These are phyloP conservation scores for Ophiostoma australiae DNA, from an alignment of 2,329 filamentous ascomycete species.

Conservation along the genomic window DNA sequence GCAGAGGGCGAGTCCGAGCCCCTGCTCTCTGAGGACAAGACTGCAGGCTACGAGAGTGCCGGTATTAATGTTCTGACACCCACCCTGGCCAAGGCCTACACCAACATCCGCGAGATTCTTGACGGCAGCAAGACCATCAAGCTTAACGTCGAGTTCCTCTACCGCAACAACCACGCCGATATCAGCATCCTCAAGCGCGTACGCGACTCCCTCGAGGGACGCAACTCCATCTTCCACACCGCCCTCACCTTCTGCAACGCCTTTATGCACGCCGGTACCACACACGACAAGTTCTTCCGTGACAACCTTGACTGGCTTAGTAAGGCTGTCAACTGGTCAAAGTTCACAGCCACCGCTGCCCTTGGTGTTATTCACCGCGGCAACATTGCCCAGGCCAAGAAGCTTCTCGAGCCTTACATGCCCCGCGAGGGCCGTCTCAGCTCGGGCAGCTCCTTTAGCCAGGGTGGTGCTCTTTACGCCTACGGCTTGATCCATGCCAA, in stretches of 20 bases:
- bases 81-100: constrained; percentile 53
- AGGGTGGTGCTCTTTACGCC: constrained; percentile 91
- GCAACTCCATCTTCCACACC: constrained; percentile 98
- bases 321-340: constrained; percentile 99
- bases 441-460: constrained; percentile 85
- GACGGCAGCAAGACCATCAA: constrained; percentile 91
- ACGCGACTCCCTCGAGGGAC: constrained; percentile 86
- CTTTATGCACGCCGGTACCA: constrained; percentile 98
- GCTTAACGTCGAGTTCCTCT: constrained; percentile 87
- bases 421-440: constrained; percentile 70
- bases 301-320: constrained; percentile 97
- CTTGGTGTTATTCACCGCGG: constrained; percentile 94
- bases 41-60: constrained; percentile 36
- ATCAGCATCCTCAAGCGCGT: constrained; percentile 92
- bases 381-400: constrained; percentile 87
- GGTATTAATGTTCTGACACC: constrained; percentile 43
- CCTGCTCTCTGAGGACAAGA: constrained; percentile 44
- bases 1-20: constrained; percentile 43
- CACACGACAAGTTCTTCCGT: constrained; percentile 96
- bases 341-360: constrained; percentile 95
- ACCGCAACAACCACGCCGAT: constrained; percentile 87
- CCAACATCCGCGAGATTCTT: constrained; percentile 63
- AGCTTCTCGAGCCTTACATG: constrained; percentile 90
- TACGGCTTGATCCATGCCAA: constrained; percentile 96
- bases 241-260: constrained; percentile 96